Evolutionary conservation across 768 basidiomycete species (phyloP).

Genomic region (Scleroderma citrinum): DNA sequence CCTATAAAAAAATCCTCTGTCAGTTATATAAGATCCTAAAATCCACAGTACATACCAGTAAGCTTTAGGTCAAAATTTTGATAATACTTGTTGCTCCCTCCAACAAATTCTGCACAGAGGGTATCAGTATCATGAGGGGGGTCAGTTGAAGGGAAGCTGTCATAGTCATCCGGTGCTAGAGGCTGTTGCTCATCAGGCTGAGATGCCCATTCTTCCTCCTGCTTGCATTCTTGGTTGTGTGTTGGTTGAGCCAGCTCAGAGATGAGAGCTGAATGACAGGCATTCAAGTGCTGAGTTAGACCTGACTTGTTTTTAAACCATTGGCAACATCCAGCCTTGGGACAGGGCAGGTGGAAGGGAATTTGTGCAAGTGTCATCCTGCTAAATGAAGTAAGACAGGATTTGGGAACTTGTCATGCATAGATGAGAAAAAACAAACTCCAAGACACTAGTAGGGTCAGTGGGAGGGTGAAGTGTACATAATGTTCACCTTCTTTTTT

Average conservation of each 20-base stretch:
- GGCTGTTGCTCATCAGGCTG: not conserved
- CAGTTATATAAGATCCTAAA: too few relatives aligned
- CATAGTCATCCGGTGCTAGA: not conserved
- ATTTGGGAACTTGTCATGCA: too few relatives aligned
- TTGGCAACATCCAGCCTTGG: not conserved
- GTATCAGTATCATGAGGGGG: not conserved
- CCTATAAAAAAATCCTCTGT: not conserved
- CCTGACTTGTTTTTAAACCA: conserved; percentile 1
- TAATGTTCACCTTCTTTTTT: not conserved
- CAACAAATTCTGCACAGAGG: not conserved
- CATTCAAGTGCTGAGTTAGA: not conserved
- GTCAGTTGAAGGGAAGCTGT: not conserved
- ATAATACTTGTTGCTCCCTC: not conserved
- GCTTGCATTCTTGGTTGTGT: too few relatives aligned
- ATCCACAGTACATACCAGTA: not conserved
- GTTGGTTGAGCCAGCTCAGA: not conserved
- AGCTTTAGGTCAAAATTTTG: conserved; percentile 5
- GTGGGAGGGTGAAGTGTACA: too few relatives aligned
- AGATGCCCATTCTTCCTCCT: not conserved
- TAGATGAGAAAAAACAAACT: too few relatives aligned
- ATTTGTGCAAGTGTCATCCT: too few relatives aligned
- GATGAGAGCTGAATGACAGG: not conserved
- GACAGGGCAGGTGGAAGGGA: not conserved
- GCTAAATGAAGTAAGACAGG: too few relatives aligned
- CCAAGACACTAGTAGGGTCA: too few relatives aligned